These are phyloP conservation scores for Globisporangium takayamanum DNA, from an alignment of 352 stramenopile species.

Conservation along the genomic window DNA sequence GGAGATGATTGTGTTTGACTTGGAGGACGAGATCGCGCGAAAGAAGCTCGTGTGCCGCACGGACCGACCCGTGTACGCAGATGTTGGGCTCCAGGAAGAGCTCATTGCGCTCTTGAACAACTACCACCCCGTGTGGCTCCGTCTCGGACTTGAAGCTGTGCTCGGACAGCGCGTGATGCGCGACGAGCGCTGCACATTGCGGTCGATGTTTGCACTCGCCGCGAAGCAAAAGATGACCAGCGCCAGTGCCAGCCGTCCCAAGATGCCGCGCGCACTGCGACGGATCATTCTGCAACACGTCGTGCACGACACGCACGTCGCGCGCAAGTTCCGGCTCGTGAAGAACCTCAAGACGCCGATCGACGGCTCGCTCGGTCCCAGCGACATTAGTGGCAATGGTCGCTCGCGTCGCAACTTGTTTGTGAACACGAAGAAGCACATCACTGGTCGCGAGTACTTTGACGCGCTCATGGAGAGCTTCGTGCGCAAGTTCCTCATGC, in stretches of 20 bases:
- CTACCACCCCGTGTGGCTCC: conserved; percentile 90
- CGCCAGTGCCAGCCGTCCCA: conserved; percentile 1
- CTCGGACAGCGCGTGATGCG: conserved; percentile 53
- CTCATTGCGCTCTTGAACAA: conserved; percentile 84
- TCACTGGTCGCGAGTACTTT: conserved; percentile 74
- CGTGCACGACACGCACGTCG: conserved; percentile 55
- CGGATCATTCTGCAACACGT: conserved; percentile 64
- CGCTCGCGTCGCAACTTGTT: conserved; percentile 17
- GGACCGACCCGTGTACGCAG: conserved; percentile 87
- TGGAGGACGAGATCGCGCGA: conserved; percentile 66
- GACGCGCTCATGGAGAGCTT: conserved; percentile 83
- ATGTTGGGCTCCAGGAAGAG: conserved; percentile 86
- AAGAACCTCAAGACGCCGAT: conserved; percentile 64
- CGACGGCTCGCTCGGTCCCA: conserved; percentile 37
- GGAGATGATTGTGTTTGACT: conserved; percentile 43
- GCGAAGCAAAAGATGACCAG: conserved; percentile 18
- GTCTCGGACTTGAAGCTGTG: conserved; percentile 85
- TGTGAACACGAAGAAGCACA: conserved; percentile 57
- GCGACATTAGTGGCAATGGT: conserved; percentile 27
- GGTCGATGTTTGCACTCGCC: conserved; percentile 34
- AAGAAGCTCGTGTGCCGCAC: conserved; percentile 76
- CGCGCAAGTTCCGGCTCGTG: conserved; percentile 55
- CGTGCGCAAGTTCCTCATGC: conserved; percentile 88
- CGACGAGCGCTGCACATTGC: conserved; percentile 51
- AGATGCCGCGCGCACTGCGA: conserved; percentile 49